Evolutionary conservation across 1,284 basidiomycete species (phyloP), one percentile per base, ranked within the genome.

Genomic region (Naganishia albida): DNA sequence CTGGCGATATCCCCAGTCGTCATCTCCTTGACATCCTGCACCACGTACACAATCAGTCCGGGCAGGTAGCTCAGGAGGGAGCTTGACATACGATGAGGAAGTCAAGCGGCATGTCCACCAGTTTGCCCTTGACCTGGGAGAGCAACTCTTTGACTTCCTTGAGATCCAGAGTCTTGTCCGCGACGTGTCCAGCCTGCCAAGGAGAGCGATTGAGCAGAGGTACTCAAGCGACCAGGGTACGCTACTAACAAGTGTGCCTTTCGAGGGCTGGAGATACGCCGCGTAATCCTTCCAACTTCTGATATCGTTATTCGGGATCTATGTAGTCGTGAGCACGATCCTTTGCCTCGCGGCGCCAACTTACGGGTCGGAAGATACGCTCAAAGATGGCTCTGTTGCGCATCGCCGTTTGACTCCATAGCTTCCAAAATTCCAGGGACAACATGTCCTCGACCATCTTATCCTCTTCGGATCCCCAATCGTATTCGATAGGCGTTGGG

Each of bases 141-240:
- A 97, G 83, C 42, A 86, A 84, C 50, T 85, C 80, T 82, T 94
- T 93, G 71, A 92, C 83, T 52, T 87, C 84, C 1, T 82, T 79
- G 23, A 92, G 78, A 0, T 84, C 75, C 34, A 91, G 72, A 4
- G 82, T 85, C 12, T 86, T 69, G 65, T 81, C 86, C 1, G 85
- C 86, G 57, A 95, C 87, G 77, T 95, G 93, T 2, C 91, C 91
- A 3, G 84, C 83, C 83, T 90, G 86, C n/a, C n/a, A 90, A 63
- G 78, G 81, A 87, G 90, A 68, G 54, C 62, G 51, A 68, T 51
- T 55, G 3, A 43, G 54, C 13, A n/a, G 20, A 43, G 26, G 65
- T 62, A 26, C 48, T 68, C 65, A 51, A 40, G n/a, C 46, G 55
- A 52, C 30, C n/a, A 64, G 12, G 69, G 66, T n/a, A 62, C 16